These are phyloP conservation scores for Gnetum montanum DNA, from an alignment of 75 land plant genomes.

Conservation along the genomic window DNA sequence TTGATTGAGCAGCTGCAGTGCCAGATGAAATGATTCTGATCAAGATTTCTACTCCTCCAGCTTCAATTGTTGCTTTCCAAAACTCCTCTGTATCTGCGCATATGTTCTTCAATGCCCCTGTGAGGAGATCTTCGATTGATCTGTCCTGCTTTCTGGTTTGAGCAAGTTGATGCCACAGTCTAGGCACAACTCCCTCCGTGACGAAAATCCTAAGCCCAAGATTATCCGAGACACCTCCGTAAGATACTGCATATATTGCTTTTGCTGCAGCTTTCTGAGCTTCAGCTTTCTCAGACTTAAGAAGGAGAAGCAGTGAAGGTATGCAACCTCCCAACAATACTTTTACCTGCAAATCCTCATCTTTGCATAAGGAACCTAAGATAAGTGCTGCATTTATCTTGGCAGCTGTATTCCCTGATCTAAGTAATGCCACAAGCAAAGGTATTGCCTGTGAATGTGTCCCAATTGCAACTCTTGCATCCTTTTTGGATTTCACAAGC, in stretches of 20 bases:
- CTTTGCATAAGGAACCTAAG: constrained; percentile 55
- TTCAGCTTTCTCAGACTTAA: constrained; percentile 55
- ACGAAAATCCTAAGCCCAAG: constrained; percentile 82
- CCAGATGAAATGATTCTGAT: constrained; percentile 50
- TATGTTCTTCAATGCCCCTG: constrained; percentile 79
- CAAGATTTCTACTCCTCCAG: constrained; percentile 82
- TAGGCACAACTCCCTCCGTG: constrained; percentile 91
- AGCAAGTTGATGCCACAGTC: constrained; percentile 75
- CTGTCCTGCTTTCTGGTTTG: constrained; percentile 42
- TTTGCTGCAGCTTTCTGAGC: constrained; percentile 78
- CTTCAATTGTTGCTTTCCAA: constrained; percentile 74
- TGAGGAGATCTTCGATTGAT: constrained; percentile 63
- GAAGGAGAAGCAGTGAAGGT: constrained; percentile 71
- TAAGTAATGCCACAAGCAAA: constrained; percentile 59
- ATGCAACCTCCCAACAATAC: constrained; percentile 96
- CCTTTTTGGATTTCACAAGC: constrained; percentile 37
- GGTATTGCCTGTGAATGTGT: constrained; percentile 89
- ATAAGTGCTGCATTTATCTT: constrained; percentile 77
- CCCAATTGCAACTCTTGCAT: constrained; percentile 59
- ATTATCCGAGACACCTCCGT: constrained; percentile 76
- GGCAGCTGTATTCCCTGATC: constrained; percentile 59
- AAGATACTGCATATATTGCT: constrained; percentile 76
- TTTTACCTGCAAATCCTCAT: constrained; percentile 73
- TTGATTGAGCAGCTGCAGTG: constrained; percentile 45
- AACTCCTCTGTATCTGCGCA: constrained; percentile 64